Percentiles rank a stretch among this genome's conserved stretches.
These are phyloP conservation scores for Pestalotiopsis sp. DNA, from an alignment of 2,329 filamentous ascomycete species.

Conservation along the genomic window DNA sequence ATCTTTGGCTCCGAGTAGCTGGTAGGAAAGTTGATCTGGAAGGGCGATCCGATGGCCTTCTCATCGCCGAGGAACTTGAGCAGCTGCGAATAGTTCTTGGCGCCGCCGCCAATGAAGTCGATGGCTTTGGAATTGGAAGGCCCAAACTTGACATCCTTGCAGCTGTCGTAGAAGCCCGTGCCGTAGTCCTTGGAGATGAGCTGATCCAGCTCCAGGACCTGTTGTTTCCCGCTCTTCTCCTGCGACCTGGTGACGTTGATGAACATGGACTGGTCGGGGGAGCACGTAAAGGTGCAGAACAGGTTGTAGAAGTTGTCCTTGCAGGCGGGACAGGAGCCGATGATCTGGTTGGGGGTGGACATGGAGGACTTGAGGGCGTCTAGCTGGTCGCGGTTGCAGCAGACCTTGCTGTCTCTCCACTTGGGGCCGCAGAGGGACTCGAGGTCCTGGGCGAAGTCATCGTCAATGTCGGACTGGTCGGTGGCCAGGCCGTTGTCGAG, in stretches of 20 bases:
- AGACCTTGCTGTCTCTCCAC: constrained; percentile 82
- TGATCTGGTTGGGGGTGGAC: constrained; percentile 82
- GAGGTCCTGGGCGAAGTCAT: constrained; percentile 72
- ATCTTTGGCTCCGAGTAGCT: constrained; percentile 67
- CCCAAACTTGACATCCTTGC: constrained; percentile 98
- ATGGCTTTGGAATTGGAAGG: constrained; percentile 92
- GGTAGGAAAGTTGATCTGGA: constrained; percentile 91
- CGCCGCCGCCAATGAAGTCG: constrained; percentile 92
- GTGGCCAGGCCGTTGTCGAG: constrained; percentile 84
- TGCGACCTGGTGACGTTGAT: constrained; percentile 83
- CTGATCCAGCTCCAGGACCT: constrained; percentile 88
- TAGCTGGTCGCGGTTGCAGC: constrained; percentile 81
- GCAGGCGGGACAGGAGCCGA: constrained; percentile 93
- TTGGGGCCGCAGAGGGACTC: constrained; percentile 83
- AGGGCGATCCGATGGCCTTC: constrained; percentile 87
- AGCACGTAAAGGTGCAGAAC: constrained; percentile 98
- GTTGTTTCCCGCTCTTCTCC: constrained; percentile 54
- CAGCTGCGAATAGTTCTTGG: constrained; percentile 84
- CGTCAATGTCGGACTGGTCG: constrained; percentile 57
- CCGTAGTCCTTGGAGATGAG: constrained; percentile 83
- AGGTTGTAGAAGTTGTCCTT: constrained; percentile 98
- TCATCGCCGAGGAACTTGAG: constrained; percentile 92
- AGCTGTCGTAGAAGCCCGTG: constrained; percentile 89
- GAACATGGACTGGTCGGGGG: constrained; percentile 92
- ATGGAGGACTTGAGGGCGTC: constrained; percentile 80